Evolutionary conservation across 2,329 filamentous ascomycete genomes (phyloP).

Genomic region (Aureobasidium sp.): DNA sequence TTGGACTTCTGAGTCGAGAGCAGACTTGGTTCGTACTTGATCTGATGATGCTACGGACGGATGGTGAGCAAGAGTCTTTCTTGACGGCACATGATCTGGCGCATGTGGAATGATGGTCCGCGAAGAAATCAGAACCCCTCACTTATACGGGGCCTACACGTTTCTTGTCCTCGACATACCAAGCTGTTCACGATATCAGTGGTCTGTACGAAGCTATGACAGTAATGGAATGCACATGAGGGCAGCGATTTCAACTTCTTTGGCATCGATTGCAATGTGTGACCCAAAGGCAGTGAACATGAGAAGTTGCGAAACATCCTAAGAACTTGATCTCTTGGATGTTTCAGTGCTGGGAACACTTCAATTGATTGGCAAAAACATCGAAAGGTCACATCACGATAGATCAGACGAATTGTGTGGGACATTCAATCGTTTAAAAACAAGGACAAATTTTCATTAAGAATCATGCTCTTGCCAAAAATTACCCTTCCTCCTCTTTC

Average conservation of each 20-base stretch:
- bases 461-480: too few relatives aligned
- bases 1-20: constrained; percentile 46
- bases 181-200: not conserved
- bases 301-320: too few relatives aligned
- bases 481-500: constrained; percentile 7
- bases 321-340: too few relatives aligned
- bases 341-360: too few relatives aligned
- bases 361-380: not conserved
- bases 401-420: too few relatives aligned
- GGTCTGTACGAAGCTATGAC: not conserved
- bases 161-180: not conserved
- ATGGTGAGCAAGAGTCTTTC: not conserved
- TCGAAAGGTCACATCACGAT: not conserved
- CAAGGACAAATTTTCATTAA: not conserved
- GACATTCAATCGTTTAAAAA: not conserved
- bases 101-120: not conserved
- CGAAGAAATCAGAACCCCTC: not conserved
- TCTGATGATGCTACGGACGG: not conserved
- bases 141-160: not conserved
- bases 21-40: not conserved
- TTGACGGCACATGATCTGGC: not conserved
- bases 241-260: too few relatives aligned
- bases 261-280: not conserved
- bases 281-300: too few relatives aligned
- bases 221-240: not conserved